A percentile compares a stretch with the other conserved stretches of the same genome.
Evolutionary conservation across 2,329 filamentous ascomycete genomes (phyloP).

Genomic region (Canariomyces notabilis): DNA sequence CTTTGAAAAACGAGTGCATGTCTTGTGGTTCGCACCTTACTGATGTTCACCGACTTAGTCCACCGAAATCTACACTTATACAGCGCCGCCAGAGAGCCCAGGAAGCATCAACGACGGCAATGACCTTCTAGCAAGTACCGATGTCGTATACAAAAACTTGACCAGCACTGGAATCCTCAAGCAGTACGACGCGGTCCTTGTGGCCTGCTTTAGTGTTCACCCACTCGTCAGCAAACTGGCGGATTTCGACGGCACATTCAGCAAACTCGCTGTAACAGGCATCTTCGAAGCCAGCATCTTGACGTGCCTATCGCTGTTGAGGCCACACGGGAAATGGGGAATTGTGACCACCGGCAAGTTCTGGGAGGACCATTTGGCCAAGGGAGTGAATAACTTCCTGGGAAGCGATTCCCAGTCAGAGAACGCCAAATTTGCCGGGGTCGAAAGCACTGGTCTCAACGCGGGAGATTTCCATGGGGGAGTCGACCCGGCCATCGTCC

Average conservation of each 20-base stretch:
- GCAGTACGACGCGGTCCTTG: slow-evolving; percentile 68
- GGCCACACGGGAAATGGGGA: slow-evolving; percentile 55
- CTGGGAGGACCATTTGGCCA: slow-evolving; percentile 69
- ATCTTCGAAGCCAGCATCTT: slow-evolving; percentile 84
- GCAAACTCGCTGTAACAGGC: slow-evolving; percentile 57
- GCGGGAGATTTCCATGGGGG: slow-evolving; percentile 74
- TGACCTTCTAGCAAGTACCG: slow-evolving; percentile 60
- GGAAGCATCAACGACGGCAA: slow-evolving; percentile 72
- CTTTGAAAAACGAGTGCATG: too few relatives aligned
- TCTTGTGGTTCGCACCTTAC: too few relatives aligned
- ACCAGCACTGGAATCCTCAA: slow-evolving; percentile 32
- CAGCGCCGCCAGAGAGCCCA: slow-evolving; percentile 57
- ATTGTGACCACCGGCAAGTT: slow-evolving; percentile 84
- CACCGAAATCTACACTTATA: slow-evolving; percentile 57
- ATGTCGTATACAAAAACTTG: slow-evolving; percentile 56
- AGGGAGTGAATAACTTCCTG: slow-evolving; percentile 61
- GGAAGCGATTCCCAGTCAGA: slow-evolving; percentile 38
- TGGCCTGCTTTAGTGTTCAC: slow-evolving; percentile 87
- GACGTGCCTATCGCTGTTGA: slow-evolving; percentile 52
- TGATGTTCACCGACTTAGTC: slow-evolving; percentile 29
- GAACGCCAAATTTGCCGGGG: slow-evolving; percentile 63
- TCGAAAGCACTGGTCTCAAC: slow-evolving; percentile 74
- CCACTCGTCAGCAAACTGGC: slow-evolving; percentile 62
- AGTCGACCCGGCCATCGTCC: slow-evolving; percentile 59
- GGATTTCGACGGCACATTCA: slow-evolving; percentile 22